Evolutionary conservation across 2,329 filamentous ascomycete genomes (phyloP), one percentile per base, ranked within the genome.

Genomic region (Colletotrichum sansevieriae): DNA sequence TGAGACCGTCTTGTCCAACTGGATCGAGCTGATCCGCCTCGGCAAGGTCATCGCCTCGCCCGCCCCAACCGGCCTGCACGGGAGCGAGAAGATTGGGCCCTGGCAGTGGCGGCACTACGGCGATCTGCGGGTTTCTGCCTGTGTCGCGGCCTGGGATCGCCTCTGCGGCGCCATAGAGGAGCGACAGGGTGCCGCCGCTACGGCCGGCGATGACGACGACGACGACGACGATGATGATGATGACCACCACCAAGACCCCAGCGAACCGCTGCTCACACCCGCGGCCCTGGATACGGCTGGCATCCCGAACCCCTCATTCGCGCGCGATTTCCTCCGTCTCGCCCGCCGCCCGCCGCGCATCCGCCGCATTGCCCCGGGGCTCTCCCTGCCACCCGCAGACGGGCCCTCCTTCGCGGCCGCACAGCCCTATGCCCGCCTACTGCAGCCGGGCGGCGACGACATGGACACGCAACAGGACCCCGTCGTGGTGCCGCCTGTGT

Each of bases 101-200:
- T 79, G 76, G 77, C 70, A 72, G 35, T 78, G 74, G 75, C 72
- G 63, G 51, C 71, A 76, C 5, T 79, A 80, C 49, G 70, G 75
- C 63, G 73, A 75, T 25, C 65, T 67, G 35, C 75, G 78, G 62
- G 72, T 78, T 51, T 60, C 49, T 55, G 29, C 47, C 35, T 73
- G 71, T 33, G 55, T 78, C 52, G 41, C 18, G 39, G 73, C 72
- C 7, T 78, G 71, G 70, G 72, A 77, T 59, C 73, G 71, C 18
- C 68, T 76, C 1, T 72, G 66, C 29, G 58, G 71, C 35, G 58
- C 73, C 37, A 76, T 78, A 57, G 74, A 76, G 68, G 70, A 58
- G 54, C 75, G 71, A 70, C 61, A 58, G 41, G 25, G 25, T 1
- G 25, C 4, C 25, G 4, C 25, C 25, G 25, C 25, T 5, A 7